A percentile compares a stretch with the other conserved stretches of the same genome.
These are phyloP conservation scores for Fusarium sambucinum DNA, from an alignment of 2,329 filamentous ascomycete genomes.

Conservation along the genomic window DNA sequence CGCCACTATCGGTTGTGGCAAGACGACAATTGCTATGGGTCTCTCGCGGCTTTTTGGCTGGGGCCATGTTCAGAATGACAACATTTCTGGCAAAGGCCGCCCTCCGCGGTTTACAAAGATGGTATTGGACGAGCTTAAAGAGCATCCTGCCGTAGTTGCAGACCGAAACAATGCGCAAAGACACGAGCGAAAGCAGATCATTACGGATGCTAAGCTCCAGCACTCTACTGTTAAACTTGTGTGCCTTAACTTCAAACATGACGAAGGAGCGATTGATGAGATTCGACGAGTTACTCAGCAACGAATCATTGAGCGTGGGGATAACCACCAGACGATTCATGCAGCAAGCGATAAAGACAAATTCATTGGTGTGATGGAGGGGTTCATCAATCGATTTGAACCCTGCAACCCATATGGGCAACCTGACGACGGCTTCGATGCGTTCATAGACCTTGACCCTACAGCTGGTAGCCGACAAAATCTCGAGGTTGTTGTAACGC, in stretches of 20 bases:
- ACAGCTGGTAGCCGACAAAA: conserved; percentile 83
- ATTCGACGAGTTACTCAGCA: conserved; percentile 81
- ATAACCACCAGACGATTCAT: conserved; percentile 98
- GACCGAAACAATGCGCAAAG: conserved; percentile 95
- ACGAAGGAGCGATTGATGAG: conserved; percentile 77
- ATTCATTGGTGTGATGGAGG: conserved; percentile 92
- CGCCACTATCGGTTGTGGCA: conserved; percentile 94
- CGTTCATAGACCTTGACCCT: conserved; percentile 86
- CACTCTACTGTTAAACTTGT: conserved; percentile 78
- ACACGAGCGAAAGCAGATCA: conserved; percentile 88
- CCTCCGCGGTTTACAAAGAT: conserved; percentile 81
- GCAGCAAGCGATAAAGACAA: conserved; percentile 79
- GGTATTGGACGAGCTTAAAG: conserved; percentile 73
- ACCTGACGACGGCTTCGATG: conserved; percentile 88
- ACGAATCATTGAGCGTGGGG: conserved; percentile 85
- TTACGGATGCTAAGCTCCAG: conserved; percentile 77
- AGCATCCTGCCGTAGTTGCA: conserved; percentile 81
- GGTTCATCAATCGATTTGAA: conserved; percentile 89
- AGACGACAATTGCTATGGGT: conserved; percentile 90
- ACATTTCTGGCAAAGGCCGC: conserved; percentile 84
- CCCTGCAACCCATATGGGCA: conserved; percentile 71
- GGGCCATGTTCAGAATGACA: conserved; percentile 97
- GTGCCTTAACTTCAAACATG: conserved; percentile 89
- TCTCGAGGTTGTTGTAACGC: conserved; percentile 80
- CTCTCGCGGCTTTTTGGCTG: conserved; percentile 86